Evolutionary conservation across 2,329 filamentous ascomycete species (phyloP), one percentile per base, ranked within the genome.

Genomic region (Emmonsiellopsis sp.): DNA sequence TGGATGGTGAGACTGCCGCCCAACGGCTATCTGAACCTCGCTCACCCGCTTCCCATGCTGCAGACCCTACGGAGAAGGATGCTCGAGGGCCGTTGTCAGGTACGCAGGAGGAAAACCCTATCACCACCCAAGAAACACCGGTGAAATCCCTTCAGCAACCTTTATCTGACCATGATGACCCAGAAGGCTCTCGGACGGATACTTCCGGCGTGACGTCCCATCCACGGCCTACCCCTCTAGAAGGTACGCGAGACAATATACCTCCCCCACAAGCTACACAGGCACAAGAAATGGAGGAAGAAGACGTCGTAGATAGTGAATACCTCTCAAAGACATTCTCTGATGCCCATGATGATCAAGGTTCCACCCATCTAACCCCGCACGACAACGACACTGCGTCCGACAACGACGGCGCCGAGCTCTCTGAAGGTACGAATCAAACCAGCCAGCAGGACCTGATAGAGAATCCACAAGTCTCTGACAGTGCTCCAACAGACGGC

Each of bases 401-500:
- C 5, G 50, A 40, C 15, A 52, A 34, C 20, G 56, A 58, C 30
- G 40, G 11, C 13, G 54, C 54, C 26, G 57, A 58, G 45, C 48
- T 55, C 54, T 59, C 57, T 54, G 58, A 59, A 59, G 58, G 58
- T 59, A 58, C 54, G 56, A 53, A 57, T 34, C 34, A 34, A 62
- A 59, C 58, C 53, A 58, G 57, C 51, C 57, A 59, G 38, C 60
- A 65, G 44, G 59, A 63, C 45, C 57, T 57, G 38, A 42, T 26
- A 40, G 41, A 50, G 41, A 26, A 38, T 7, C 44, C 9, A 40
- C 37, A 56, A 46, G 42, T 11, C 48, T 59, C 57, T 59, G 56
- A 59, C 56, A 41, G 8, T 45, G 11, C 44, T 40, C 48, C 45
- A 34, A 56, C 54, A 59, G 58, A 71, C 56, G 70, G 72, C 38